A percentile compares a stretch with the other conserved stretches of the same genome.
These are phyloP conservation scores for Polygonum aviculare DNA, from an alignment of 148 eudicot genomes.

Conservation along the genomic window DNA sequence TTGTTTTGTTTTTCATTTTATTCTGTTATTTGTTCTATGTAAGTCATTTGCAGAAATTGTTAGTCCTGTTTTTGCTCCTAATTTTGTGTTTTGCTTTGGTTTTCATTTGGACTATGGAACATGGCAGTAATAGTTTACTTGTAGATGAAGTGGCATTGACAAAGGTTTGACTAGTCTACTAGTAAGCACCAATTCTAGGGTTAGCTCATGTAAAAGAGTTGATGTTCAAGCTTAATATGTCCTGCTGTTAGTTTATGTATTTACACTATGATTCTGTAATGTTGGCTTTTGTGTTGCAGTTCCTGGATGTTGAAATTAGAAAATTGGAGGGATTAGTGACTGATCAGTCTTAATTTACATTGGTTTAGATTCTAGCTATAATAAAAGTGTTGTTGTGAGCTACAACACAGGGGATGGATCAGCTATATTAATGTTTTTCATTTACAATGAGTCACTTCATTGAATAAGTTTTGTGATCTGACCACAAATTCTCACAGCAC, in stretches of 20 bases:
- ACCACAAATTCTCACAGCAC: constrained; percentile 25
- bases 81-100: background rate
- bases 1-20: background rate
- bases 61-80: background rate
- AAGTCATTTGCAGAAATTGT: background rate
- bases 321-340: background rate
- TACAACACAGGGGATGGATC: background rate
- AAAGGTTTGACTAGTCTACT: background rate
- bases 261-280: background rate
- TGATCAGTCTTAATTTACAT: background rate
- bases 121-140: background rate
- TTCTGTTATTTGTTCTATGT: background rate
- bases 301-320: background rate
- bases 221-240: background rate
- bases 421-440: background rate
- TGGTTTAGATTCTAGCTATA: background rate
- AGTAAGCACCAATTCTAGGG: background rate
- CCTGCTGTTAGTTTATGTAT: background rate
- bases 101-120: no score
- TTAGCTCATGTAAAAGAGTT: background rate
- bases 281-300: background rate
- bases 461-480: background rate
- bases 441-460: background rate
- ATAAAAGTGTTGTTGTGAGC: background rate
- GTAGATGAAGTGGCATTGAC: background rate